Conservation (phyloP, 192 early-diverging fungal species). For the Lobosporangium transversale region DNA sequence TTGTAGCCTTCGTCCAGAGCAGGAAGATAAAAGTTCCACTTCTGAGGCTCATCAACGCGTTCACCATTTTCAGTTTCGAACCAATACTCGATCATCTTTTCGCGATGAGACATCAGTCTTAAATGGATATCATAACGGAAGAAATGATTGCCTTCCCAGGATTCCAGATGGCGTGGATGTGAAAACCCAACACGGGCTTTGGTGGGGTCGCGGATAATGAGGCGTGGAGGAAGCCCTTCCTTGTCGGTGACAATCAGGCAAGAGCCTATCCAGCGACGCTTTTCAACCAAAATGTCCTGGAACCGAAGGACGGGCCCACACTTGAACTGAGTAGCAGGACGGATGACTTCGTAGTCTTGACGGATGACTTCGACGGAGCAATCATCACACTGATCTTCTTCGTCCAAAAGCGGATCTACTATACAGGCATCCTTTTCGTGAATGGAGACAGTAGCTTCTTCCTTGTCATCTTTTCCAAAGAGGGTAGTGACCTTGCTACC, state of each 20-base stretch:
- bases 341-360: constrained; percentile 34
- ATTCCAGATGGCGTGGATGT: constrained; percentile 19
- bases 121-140: constrained; percentile 45
- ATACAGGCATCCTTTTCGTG: constrained; percentile 6
- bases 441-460: constrained; percentile 6
- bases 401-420: constrained; percentile 30
- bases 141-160: constrained; percentile 45
- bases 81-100: constrained; percentile 49
- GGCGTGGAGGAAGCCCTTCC: constrained; percentile 21
- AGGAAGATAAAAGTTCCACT: constrained; percentile 57
- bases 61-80: constrained; percentile 42
- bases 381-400: constrained; percentile 29
- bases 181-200: constrained; percentile 32
- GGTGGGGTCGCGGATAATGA: constrained; percentile 35
- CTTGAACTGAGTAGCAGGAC: constrained; percentile 36
- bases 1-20: constrained; percentile 64
- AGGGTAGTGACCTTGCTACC: constrained; percentile 20
- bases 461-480: constrained; percentile 6
- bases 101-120: constrained; percentile 27
- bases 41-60: constrained; percentile 17
- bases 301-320: constrained; percentile 65
- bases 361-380: constrained; percentile 11
- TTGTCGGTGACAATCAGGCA: constrained; percentile 60
- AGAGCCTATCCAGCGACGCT: constrained; percentile 65
- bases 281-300: constrained; percentile 61